Evolutionary conservation across 768 basidiomycete species (phyloP), one percentile per base, ranked within the genome.

Genomic region (Mrakia frigida): DNA sequence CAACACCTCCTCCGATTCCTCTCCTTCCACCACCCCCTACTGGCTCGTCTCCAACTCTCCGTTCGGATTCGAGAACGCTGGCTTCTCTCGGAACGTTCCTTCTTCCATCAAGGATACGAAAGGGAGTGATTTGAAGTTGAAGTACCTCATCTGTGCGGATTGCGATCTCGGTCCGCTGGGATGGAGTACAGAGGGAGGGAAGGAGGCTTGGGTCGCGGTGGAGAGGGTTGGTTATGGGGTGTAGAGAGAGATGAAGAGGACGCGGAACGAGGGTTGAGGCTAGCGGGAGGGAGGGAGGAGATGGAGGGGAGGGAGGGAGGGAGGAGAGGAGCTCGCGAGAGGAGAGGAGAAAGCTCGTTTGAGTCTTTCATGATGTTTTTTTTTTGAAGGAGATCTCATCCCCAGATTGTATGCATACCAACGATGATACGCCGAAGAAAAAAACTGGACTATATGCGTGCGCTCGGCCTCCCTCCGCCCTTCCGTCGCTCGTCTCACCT

Each of bases 121-220:
- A 16, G 74, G 73, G 73, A n/a, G 74, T 39, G 76, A 31, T 56
- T 39, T 79, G 25, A 41, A 79, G 31, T 80, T 83, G 37, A 84
- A 84, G 74, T 84, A 80, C 79, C 75, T 84, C 69, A 82, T 83
- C 35, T 84, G 84, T 77, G 84, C 84, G 6, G 84, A 84, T 61
- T 84, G 84, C 60, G 83, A 84, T 80, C 70, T 83, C n/a, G 84
- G 84, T 10, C 83, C 84, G 6, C 4, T 84, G 35, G 84, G 84
- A 0, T 84, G 82, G 82, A 81, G 81, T 61, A 82, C 80, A 63
- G 84, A 84, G 53, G 84, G 84, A 39, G 81, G 78, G 1, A 80
- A 80, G 18, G 82, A 81, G 74, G 81, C 81, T 68, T 83, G 83
- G 83, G 69, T 84, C 28, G 81, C 74, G 33, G 80, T 80, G 14